Conservation (phyloP, 768 basidiomycete genomes). For the Pisolithus albus region DNA sequence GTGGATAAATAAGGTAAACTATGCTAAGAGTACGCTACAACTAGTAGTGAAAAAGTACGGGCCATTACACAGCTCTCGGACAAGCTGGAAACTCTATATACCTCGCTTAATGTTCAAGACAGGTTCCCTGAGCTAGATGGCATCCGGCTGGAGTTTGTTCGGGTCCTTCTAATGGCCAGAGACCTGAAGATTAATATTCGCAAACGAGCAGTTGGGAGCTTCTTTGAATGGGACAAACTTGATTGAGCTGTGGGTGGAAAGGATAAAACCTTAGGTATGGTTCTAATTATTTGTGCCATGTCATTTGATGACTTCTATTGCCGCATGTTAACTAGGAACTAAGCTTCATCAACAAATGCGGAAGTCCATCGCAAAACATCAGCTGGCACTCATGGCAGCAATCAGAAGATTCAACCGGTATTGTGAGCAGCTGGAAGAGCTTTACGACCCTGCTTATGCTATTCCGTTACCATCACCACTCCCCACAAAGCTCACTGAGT, state of each 20-base stretch:
- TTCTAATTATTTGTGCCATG: too few relatives aligned
- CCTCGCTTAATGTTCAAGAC: slow-evolving; percentile 28
- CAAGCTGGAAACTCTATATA: slow-evolving; percentile 28
- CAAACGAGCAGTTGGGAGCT: slow-evolving; percentile 27
- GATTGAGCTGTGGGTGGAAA: slow-evolving; percentile 28
- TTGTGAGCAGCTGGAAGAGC: too few relatives aligned
- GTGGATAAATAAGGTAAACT: too few relatives aligned
- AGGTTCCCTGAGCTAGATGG: slow-evolving; percentile 27
- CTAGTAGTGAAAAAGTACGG: too few relatives aligned
- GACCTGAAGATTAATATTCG: slow-evolving; percentile 36
- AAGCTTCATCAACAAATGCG: slow-evolving; percentile 27
- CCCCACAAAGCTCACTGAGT: slow-evolving; percentile 21
- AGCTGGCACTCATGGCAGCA: slow-evolving; percentile 13
- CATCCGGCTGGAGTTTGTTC: slow-evolving; percentile 24
- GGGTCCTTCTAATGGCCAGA: slow-evolving; percentile 26
- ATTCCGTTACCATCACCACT: slow-evolving; percentile 31
- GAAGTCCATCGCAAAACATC: slow-evolving; percentile 21
- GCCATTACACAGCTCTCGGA: too few relatives aligned
- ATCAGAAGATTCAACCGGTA: too few relatives aligned
- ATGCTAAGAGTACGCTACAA: too few relatives aligned
- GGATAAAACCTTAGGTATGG: slow-evolving; percentile 11
- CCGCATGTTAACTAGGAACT: slow-evolving; percentile 12
- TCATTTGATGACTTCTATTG: too few relatives aligned
- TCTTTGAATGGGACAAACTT: slow-evolving; percentile 34
- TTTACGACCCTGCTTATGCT: slow-evolving; percentile 7